These are phyloP conservation scores for Amyloporia xantha DNA, from an alignment of 768 basidiomycete genomes.

Conservation along the genomic window DNA sequence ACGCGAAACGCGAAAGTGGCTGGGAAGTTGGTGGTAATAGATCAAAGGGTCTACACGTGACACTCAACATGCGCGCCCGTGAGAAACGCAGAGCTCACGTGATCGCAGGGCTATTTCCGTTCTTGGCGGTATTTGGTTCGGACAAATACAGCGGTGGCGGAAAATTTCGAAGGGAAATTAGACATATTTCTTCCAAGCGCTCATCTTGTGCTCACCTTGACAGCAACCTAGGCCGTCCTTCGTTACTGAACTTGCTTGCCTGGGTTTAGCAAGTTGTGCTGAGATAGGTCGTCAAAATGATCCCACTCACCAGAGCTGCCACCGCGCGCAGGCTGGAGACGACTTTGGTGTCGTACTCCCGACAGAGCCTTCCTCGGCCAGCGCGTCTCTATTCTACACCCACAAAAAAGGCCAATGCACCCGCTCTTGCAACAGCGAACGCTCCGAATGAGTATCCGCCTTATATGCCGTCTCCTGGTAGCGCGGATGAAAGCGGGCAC, in stretches of 20 bases:
- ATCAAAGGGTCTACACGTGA: background rate
- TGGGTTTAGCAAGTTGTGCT: too few relatives aligned
- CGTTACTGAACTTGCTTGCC: background rate
- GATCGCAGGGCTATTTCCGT: too few relatives aligned
- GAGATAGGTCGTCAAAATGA: slow-evolving; percentile 19
- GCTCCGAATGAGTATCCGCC: slow-evolving; percentile 34
- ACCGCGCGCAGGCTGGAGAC: slow-evolving; percentile 24
- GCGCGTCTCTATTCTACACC: slow-evolving; percentile 67
- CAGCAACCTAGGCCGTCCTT: background rate
- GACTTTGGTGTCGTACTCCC: slow-evolving; percentile 51
- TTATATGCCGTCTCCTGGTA: slow-evolving; percentile 26
- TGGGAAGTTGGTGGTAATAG: slow-evolving; percentile 10
- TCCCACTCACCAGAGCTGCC: slow-evolving; percentile 23
- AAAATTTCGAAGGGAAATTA: background rate
- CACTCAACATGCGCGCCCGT: too few relatives aligned
- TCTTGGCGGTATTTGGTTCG: slow-evolving; percentile 6
- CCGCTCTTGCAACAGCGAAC: slow-evolving; percentile 39
- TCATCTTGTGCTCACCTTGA: too few relatives aligned
- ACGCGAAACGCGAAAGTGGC: slow-evolving; percentile 9
- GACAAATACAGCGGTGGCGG: slow-evolving; percentile 9
- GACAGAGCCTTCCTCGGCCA: slow-evolving; percentile 62
- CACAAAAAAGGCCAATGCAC: slow-evolving; percentile 47
- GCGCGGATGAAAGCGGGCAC: slow-evolving; percentile 1
- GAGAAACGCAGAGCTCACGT: too few relatives aligned
- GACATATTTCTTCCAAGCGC: too few relatives aligned